Evolutionary conservation across 768 basidiomycete species (phyloP), one percentile per base, ranked within the genome.

Genomic region (Boletus sp.): DNA sequence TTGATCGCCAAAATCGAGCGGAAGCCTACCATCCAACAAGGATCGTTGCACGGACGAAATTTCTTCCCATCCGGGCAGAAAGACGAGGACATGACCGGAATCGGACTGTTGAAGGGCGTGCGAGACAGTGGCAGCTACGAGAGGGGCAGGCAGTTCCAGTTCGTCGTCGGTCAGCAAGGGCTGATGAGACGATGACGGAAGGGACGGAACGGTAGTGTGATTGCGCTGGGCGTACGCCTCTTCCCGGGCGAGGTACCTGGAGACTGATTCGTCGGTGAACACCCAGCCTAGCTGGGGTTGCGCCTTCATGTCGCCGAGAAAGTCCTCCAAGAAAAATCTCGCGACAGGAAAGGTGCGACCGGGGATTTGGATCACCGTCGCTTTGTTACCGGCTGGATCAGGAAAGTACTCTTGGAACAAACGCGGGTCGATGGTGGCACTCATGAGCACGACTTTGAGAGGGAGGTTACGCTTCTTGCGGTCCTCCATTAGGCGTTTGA

Each of bases 51-150:
- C 83, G 7, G 79, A 74, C 47, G 79, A 77, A 48, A 98, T 97
- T 62, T 96, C 93, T 25, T 96, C 92, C 88, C 89, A 91, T 23
- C 93, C 93, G n/a, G 92, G 89, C 10, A 94, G 71, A 76, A 97
- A 96, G 21, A 94, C 91, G 44, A 96, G 79, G 41, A 93, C 85
- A 65, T 95, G 92, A 3, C 94, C 94, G 23, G 88, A 87, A 34
- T 86, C 77, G 0, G 93, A 86, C 38, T 74, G 75, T 47, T 80
- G 76, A 38, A 97, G 71, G 44, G 93, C 88, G 69, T 93, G 83
- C 0, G 87, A 79, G 64, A 98, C 80, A 25, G 86, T 84, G 32
- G 92, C 83, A 23, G 90, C 91, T 44, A 96, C 81, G 38, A 97
- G 76, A 19, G 88, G 83, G 51, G 81, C 81, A 8, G 95, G 95